Evolutionary conservation across 345 rosid species (phyloP), one percentile per base, ranked within the genome.

Genomic region (Citrus mangshanensis): DNA sequence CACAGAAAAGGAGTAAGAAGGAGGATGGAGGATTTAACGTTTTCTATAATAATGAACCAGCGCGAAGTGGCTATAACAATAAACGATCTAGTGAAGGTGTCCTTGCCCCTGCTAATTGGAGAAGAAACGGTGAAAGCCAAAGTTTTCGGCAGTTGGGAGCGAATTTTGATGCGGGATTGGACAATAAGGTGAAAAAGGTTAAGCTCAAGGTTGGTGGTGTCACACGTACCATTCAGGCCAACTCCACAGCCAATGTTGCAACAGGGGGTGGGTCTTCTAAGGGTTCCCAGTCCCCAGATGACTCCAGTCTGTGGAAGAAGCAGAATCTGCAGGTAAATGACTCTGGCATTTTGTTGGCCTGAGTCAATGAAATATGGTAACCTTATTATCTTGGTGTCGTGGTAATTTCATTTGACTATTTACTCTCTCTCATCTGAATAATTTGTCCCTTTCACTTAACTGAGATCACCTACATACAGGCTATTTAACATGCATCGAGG

Each of bases 21-120:
- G 90, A 79, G 60, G 84, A 76, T 65, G 89, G 85, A 42, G 88
- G 79, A 58, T 82, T 80, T 72, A 80, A 82, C 74, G 78, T 38
- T 22, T 82, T 79, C 49, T 86, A 83, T 40, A 78, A 79, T 81
- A 86, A 78, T 65, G 91, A 86, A 78, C 58, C 68, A 6, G 81
- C 86, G 4, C 85, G 77, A 67, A 81, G 82, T 81, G 86, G 86
- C 75, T 25, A 70, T 56, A 82, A 56, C 42, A 78, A 74, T 62
- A 90, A 85, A 74, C 90, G 85, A 32, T 88, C 89, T 4, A 89
- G 91, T 70, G 93, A 95, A 86, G 99, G 95, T 82, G 84, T 79
- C n/a, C 95, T 92, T 79, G 89, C 97, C 74, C 96, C 99, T 77
- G 90, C 86, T 9, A 89, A 86, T 79, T 84, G 91, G 93, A 92